A percentile compares a stretch with the other conserved stretches of the same genome.
phyloP scores from a whole-genome alignment of 2,329 filamentous ascomycete species.

The Dendrostoma leiphaemia region DNA sequence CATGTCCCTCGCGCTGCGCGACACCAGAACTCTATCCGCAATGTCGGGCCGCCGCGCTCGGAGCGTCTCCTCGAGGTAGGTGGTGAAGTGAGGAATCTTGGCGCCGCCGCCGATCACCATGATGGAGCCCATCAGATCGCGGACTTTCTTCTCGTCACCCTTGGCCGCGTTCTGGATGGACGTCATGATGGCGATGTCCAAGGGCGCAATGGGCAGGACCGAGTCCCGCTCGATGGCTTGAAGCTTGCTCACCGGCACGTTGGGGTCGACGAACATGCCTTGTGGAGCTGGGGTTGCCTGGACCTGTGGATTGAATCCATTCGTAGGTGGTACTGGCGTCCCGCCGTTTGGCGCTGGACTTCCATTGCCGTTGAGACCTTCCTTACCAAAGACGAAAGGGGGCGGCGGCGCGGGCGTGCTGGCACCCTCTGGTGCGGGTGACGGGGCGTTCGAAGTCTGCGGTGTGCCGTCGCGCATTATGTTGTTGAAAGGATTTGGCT shows the following conservation, averaged over 20 bases:
- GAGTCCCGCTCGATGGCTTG: conserved; percentile 72
- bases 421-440: conserved; percentile 76
- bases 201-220: conserved; percentile 76
- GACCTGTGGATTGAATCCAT: conserved; percentile 35
- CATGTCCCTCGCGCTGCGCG: conserved; percentile 80
- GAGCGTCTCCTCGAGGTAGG: conserved; percentile 79
- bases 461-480: conserved; percentile 74
- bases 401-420: conserved; percentile 63
- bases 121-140: conserved; percentile 84
- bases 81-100: conserved; percentile 76
- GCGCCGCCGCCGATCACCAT: conserved; percentile 87
- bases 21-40: conserved; percentile 59
- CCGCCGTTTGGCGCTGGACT: conserved; percentile 55
- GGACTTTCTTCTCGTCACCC: conserved; percentile 87
- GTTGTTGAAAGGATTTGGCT: conserved; percentile 65
- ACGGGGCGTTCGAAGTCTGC: conserved; percentile 80
- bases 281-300: conserved; percentile 30
- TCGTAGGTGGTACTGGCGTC: conserved; percentile 38
- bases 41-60: conserved; percentile 64
- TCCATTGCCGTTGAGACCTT: conserved; percentile 41
- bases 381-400: conserved; percentile 56
- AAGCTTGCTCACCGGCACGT: conserved; percentile 47
- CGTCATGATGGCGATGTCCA: conserved; percentile 87
- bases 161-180: conserved; percentile 84
- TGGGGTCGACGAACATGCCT: conserved; percentile 50